Evolutionary conservation across 192 early-diverging fungal genomes (phyloP).

Genomic region (Backusella sp.): DNA sequence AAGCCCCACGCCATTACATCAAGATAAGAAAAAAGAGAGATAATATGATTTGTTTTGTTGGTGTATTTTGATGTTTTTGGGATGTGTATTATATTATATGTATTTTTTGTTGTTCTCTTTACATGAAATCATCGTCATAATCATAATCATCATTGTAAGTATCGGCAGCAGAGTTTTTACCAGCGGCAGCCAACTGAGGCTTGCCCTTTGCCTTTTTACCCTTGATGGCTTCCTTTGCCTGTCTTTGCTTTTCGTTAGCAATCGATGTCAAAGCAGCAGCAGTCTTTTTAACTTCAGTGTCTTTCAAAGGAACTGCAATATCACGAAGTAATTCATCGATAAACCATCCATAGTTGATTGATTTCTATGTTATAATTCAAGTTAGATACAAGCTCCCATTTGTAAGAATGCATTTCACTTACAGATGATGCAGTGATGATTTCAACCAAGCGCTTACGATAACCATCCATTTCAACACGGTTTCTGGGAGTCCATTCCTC

Average conservation of each 20-base stretch:
- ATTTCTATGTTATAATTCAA: slow-evolving; percentile 16
- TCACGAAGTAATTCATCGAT: slow-evolving; percentile 67
- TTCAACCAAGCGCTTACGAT: slow-evolving; percentile 57
- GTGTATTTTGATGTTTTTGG: slow-evolving; percentile 39
- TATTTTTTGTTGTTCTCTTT: slow-evolving; percentile 11
- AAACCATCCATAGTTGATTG: slow-evolving; percentile 47
- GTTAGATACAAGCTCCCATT: neutral
- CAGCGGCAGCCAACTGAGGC: slow-evolving; percentile 25
- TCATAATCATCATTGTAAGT: slow-evolving; percentile 23
- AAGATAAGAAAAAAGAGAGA: no score
- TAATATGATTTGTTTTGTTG: neutral
- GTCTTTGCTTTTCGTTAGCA: slow-evolving; percentile 75
- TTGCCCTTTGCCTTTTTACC: slow-evolving; percentile 62
- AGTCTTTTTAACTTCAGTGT: slow-evolving; percentile 63
- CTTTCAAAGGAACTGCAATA: slow-evolving; percentile 55
- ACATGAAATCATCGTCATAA: slow-evolving; percentile 43
- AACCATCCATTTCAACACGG: slow-evolving; percentile 68
- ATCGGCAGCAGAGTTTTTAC: slow-evolving; percentile 22
- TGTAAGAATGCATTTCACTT: neutral
- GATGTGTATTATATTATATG: neutral
- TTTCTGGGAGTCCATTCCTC: slow-evolving; percentile 56
- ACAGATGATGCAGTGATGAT: slow-evolving; percentile 49
- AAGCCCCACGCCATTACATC: neutral
- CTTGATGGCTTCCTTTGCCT: slow-evolving; percentile 60
- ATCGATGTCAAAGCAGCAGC: slow-evolving; percentile 60